phyloP scores from a whole-genome alignment of 495 filamentous ascomycete genomes.

The Amphirosellinia nigrospora region DNA sequence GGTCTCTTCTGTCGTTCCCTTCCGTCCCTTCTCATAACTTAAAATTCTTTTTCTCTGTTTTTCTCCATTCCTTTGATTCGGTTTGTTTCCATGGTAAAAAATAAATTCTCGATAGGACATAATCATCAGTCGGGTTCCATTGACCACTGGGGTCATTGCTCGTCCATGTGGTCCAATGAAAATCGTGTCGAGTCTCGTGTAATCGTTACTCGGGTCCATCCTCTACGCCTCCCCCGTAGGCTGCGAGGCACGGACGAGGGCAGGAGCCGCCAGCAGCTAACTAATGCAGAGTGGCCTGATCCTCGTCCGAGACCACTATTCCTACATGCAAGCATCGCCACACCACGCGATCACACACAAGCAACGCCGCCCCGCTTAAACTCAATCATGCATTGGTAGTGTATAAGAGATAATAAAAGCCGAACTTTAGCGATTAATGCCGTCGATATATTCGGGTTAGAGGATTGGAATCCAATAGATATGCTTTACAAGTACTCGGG shows the following conservation, averaged over 20 bases:
- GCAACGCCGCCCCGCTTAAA: constrained; percentile 1
- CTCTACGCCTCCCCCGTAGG: not conserved
- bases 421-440: not conserved
- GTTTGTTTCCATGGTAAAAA: no score
- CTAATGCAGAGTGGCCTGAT: constrained; percentile 1
- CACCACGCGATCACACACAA: not conserved
- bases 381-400: not conserved
- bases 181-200: not conserved
- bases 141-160: not conserved
- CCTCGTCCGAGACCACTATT: constrained; percentile 3
- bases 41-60: not conserved
- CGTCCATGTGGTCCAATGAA: not conserved
- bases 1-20: not conserved
- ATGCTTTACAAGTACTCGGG: constrained; percentile 32
- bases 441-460: not conserved
- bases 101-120: not conserved
- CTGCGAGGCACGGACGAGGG: not conserved
- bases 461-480: not conserved
- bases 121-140: not conserved
- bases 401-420: constrained; percentile 12
- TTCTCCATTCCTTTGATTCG: not conserved
- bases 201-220: not conserved
- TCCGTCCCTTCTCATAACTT: not conserved
- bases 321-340: not conserved
- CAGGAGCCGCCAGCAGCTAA: not conserved